A percentile compares a stretch with the other conserved stretches of the same genome.
Evolutionary conservation across 2,329 filamentous ascomycete species (phyloP).

Genomic region (Apiospora marii): DNA sequence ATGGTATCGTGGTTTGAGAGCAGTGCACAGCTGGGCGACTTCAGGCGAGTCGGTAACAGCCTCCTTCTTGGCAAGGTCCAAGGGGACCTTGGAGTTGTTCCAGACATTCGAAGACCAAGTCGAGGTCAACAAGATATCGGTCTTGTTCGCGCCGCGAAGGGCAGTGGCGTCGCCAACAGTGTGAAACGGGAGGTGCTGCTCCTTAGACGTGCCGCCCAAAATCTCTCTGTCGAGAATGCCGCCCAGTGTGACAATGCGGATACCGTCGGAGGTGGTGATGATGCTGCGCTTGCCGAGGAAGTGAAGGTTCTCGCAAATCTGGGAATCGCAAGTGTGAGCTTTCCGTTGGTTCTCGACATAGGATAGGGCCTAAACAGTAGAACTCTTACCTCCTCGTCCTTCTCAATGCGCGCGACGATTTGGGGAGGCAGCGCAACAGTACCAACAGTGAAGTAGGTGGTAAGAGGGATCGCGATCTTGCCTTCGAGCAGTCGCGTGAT

Average conservation of each 20-base stretch:
- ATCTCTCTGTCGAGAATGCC: slow-evolving; percentile 72
- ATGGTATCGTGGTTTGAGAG: slow-evolving; percentile 91
- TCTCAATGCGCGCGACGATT: slow-evolving; percentile 77
- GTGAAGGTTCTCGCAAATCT: slow-evolving; percentile 88
- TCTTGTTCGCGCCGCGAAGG: slow-evolving; percentile 76
- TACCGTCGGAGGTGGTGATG: slow-evolving; percentile 87
- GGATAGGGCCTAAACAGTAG: background rate
- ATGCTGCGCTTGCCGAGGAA: slow-evolving; percentile 87
- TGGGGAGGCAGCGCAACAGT: slow-evolving; percentile 72
- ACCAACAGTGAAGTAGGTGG: slow-evolving; percentile 91
- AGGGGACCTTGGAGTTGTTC: slow-evolving; percentile 69
- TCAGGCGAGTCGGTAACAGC: slow-evolving; percentile 66
- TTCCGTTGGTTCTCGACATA: background rate
- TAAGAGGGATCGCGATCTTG: slow-evolving; percentile 76
- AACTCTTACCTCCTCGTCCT: slow-evolving; percentile 64
- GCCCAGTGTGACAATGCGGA: slow-evolving; percentile 87
- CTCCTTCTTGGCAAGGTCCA: slow-evolving; percentile 61
- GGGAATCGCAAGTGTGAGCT: slow-evolving; percentile 1
- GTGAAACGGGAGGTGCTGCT: slow-evolving; percentile 80
- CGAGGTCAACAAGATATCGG: slow-evolving; percentile 87
- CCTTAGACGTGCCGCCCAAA: slow-evolving; percentile 69
- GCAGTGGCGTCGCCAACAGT: slow-evolving; percentile 78
- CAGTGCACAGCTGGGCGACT: slow-evolving; percentile 79
- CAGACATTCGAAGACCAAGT: slow-evolving; percentile 83
- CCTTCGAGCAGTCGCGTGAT: slow-evolving; percentile 74